A percentile compares a stretch with the other conserved stretches of the same genome.
Evolutionary conservation across 345 rosid genomes (phyloP).

Genomic region (Hirschfeldia incana): DNA sequence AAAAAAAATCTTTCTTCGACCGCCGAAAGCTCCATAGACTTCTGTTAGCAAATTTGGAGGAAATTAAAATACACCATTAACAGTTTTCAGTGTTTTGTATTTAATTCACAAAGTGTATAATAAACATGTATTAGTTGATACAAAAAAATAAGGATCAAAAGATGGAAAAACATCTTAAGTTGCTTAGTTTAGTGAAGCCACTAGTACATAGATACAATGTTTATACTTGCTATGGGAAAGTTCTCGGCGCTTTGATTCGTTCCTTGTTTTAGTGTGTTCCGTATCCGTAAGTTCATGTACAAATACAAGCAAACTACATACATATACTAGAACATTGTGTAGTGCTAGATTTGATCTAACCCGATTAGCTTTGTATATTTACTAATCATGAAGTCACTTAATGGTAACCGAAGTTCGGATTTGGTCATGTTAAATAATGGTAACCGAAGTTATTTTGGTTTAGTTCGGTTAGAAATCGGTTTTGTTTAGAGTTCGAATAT

Average conservation of each 20-base stretch:
- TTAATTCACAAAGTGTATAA: neutral
- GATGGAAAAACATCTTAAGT: neutral
- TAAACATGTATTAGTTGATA: neutral
- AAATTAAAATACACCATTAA: neutral
- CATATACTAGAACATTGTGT: neutral
- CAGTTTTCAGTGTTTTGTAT: neutral
- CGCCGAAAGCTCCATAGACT: neutral
- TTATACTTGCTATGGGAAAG: neutral
- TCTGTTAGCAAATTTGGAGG: neutral
- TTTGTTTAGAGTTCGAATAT: no score
- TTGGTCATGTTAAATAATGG: neutral
- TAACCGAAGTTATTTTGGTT: neutral
- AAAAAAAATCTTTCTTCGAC: neutral
- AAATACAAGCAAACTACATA: neutral
- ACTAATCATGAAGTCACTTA: neutral
- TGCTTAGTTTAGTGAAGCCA: slow-evolving; percentile 14
- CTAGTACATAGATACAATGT: neutral
- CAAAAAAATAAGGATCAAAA: neutral
- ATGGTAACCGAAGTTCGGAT: neutral
- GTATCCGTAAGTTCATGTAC: neutral
- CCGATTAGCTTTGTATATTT: neutral
- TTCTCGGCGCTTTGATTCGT: neutral
- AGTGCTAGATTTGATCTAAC: neutral
- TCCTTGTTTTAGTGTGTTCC: neutral
- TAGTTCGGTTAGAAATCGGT: neutral